phyloP scores from a whole-genome alignment of 208 protist genomes.

The Zelonia costaricensis region DNA sequence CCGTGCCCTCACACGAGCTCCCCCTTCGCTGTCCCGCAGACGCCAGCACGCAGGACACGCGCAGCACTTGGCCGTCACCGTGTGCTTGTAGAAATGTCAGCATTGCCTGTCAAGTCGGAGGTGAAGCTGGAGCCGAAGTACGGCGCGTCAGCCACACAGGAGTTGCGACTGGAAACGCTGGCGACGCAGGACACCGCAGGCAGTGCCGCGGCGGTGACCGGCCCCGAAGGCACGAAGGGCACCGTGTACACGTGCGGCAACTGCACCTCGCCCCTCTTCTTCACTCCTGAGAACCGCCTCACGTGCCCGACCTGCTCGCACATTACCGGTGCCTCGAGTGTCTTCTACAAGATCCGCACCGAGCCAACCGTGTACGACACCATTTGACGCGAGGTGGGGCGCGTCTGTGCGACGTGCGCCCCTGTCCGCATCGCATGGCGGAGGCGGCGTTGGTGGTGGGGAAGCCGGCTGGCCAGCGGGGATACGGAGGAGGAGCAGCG shows the following conservation, averaged over 20 bases:
- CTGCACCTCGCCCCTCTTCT: conserved; percentile 68
- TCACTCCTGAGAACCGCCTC: conserved; percentile 53
- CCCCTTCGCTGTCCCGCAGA: no score
- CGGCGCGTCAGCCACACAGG: no score
- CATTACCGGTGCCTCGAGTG: conserved; percentile 79
- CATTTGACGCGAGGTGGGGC: conserved; percentile 40
- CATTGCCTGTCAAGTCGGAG: conserved; percentile 23
- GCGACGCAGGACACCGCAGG: conserved; percentile 40
- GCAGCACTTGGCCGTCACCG: no score
- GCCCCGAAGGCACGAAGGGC: conserved; percentile 29
- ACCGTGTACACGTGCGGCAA: conserved; percentile 83
- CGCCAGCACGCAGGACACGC: no score
- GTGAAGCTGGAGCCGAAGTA: conserved; percentile 25
- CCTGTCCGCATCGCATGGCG: no score
- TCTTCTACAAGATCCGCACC: conserved; percentile 91
- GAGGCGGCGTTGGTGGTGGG: no score
- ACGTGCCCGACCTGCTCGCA: conserved; percentile 82
- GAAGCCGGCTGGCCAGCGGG: no score
- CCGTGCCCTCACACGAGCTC: no score
- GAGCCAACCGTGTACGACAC: conserved; percentile 88
- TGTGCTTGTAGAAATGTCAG: conserved; percentile 6
- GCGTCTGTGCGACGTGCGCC: not conserved
- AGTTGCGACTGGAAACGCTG: no score
- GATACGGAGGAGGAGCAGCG: no score
- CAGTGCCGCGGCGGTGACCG: no score